Evolutionary conservation across 208 protist genomes (phyloP).

Genomic region (Acanthamoeba lenticulata): DNA sequence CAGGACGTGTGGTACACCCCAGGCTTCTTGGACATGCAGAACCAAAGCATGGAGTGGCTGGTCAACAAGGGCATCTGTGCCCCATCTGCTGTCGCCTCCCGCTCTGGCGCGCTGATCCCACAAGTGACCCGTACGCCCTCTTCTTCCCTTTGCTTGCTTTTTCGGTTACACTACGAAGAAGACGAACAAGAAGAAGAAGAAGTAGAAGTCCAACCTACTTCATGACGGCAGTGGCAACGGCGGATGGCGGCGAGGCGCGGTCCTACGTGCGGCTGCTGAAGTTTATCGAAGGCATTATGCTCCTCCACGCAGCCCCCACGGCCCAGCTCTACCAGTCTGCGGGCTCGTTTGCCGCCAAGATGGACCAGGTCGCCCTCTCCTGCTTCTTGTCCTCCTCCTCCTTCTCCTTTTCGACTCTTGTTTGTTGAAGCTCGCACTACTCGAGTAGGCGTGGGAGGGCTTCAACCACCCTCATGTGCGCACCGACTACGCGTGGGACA

Average conservation of each 20-base stretch:
- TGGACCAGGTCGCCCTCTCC: conserved; percentile 16
- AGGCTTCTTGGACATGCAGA: conserved; percentile 25
- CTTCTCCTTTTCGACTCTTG: not conserved
- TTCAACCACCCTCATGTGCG: not conserved
- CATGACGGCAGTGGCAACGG: not conserved
- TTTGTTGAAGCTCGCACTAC: not conserved
- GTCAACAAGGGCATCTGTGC: not conserved
- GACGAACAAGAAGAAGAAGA: too few species aligned
- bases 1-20: not conserved
- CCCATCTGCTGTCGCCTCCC: not conserved
- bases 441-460: not conserved
- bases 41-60: conserved; percentile 28
- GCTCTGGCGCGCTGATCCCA: not conserved
- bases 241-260: not conserved
- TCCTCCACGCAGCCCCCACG: not conserved
- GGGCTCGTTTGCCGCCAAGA: not conserved
- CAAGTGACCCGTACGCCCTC: not conserved
- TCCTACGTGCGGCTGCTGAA: not conserved
- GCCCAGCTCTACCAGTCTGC: not conserved
- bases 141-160: not conserved
- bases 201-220: too few species aligned
- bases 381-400: too few species aligned
- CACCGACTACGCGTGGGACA: conserved; percentile 36
- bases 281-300: not conserved
- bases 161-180: too few species aligned